Evolutionary conservation across 176 grass and related monocot species (phyloP), one percentile per base, ranked within the genome.

Genomic region (Phoenix dactylifera): DNA sequence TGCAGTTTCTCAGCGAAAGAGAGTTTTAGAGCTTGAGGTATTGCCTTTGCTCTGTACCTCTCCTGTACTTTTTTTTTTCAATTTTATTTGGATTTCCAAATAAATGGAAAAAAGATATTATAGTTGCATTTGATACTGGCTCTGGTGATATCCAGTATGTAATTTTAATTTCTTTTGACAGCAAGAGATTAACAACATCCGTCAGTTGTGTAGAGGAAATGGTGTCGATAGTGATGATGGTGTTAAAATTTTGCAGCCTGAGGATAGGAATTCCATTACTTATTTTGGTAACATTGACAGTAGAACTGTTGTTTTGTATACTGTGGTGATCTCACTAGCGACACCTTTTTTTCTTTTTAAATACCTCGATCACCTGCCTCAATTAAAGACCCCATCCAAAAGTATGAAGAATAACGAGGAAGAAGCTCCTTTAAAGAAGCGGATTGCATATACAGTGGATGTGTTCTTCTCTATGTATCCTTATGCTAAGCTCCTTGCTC

Each of bases 391-490:
- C 16, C 30, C 60, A 49, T 73, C 71, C 18, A 48, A 75, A 23
- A 26, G 66, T 17, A 5, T 9, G 3, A 79, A 70, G 50, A 52
- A 48, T 16, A 76, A 57, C 0, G 87, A 91, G 61, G 87, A 97
- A 58, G 83, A 82, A 64, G 87, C 91, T 12, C 84, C 84, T 12
- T 62, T 97, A 5, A 90, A 97, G 74, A 97, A 97, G 75, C 67
- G 81, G 68, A 91, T 97, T 66, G 93, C 93, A 24, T 97, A 91
- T 50, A 81, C 77, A 57, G 87, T 91, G 20, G 87, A 97, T 23
- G 85, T 97, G 35, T 91, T 97, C 76, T 97, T 97, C 80, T 97
- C 92, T 39, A 79, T 89, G 14, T 84, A 97, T 59, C 92, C 87
- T 2, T 97, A 97, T 30, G 92, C 92, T 0, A 97, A 97, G 69